Base-by-base conservation (phyloP, 345 rosid species). In the Aquilaria sinensis region DNA sequence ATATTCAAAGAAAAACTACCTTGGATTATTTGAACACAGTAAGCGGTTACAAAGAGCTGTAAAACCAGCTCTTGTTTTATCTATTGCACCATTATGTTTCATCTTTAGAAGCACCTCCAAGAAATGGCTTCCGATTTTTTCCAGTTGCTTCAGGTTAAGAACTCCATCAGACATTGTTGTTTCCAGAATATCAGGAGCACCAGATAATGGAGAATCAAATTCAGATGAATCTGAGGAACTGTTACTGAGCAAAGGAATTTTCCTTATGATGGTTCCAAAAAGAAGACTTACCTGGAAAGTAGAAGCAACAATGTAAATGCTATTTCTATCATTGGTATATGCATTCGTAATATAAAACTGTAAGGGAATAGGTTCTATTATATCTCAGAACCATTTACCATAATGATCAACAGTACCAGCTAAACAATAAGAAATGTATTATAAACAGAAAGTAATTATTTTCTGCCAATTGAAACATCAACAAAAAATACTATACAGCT, bases 41-140 rank as follows among this genome's bases (percentile, higher is more conserved):
- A 90, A 77, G 63, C 97, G 94, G 77, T 93, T 89, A 85, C 98
- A 93, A 68, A 90, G 86, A 61, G 97, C 97, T 45, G 98, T 82
- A 71, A 93, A 93, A 53, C 98, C 97, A 79, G 96, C 97, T 75
- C 98, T 84, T 54, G 97, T 93, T 89, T 86, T 93, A 76, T 93
- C 98, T 74, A 93, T 88, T 31, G 98, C 98, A 71, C 98, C 97
- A 71, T 81, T 90, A 72, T 93, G 98, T 83, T 93, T 93, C 97
- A 90, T 93, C 78, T 86, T 90, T 67, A 93, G 63, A 71, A 90
- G 94, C 60, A 93, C 97, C 82, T 93, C 94, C 86, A 93, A 65
- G 79, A 93, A 93, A 79, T 93, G 97, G 78, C 76, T 81, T 60
- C 98, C 96, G 70, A 93, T 86, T 70, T 77, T 78, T 78, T 85